A percentile compares a stretch with the other conserved stretches of the same genome.
These are phyloP conservation scores for Botryotinia globosa DNA, from an alignment of 2,329 filamentous ascomycete genomes.

Conservation along the genomic window DNA sequence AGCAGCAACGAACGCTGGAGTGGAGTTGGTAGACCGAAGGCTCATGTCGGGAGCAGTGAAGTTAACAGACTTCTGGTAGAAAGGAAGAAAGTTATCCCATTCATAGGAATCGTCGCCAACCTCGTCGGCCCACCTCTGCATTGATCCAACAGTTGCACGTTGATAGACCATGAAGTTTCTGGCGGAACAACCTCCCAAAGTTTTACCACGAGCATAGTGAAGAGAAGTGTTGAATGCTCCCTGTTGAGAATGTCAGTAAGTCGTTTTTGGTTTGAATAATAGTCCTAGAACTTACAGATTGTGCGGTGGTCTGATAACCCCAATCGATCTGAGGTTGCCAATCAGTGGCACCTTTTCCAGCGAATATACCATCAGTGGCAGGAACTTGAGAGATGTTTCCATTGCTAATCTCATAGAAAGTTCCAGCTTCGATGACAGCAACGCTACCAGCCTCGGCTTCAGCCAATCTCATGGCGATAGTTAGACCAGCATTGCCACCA, in stretches of 20 bases:
- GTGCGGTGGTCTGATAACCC: slow-evolving; percentile 36
- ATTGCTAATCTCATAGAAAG: slow-evolving; percentile 22
- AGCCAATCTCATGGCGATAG: slow-evolving; percentile 16
- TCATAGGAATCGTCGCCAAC: slow-evolving; percentile 45
- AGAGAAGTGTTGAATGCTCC: slow-evolving; percentile 19
- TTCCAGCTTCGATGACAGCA: slow-evolving; percentile 22
- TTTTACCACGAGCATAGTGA: slow-evolving; percentile 36
- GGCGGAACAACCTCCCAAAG: slow-evolving; percentile 36
- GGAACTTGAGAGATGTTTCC: slow-evolving; percentile 20
- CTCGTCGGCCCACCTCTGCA: slow-evolving; percentile 44
- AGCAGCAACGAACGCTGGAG: slow-evolving; percentile 31
- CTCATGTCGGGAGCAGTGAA: slow-evolving; percentile 16
- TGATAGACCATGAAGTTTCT: slow-evolving; percentile 39
- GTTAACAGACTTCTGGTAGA: slow-evolving; percentile 37
- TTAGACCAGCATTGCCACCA: slow-evolving; percentile 22
- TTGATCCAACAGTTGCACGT: slow-evolving; percentile 35
- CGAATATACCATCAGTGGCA: background rate
- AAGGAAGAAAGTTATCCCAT: slow-evolving; percentile 47
- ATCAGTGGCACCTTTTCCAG: slow-evolving; percentile 20
- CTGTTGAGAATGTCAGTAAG: background rate
- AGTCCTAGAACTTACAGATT: slow-evolving; percentile 24
- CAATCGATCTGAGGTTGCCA: slow-evolving; percentile 31
- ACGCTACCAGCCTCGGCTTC: slow-evolving; percentile 16
- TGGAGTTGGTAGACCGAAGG: slow-evolving; percentile 33
- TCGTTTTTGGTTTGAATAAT: background rate